These are phyloP conservation scores for Candida tallmaniae DNA, from an alignment of 805 yeast species.

Conservation along the genomic window DNA sequence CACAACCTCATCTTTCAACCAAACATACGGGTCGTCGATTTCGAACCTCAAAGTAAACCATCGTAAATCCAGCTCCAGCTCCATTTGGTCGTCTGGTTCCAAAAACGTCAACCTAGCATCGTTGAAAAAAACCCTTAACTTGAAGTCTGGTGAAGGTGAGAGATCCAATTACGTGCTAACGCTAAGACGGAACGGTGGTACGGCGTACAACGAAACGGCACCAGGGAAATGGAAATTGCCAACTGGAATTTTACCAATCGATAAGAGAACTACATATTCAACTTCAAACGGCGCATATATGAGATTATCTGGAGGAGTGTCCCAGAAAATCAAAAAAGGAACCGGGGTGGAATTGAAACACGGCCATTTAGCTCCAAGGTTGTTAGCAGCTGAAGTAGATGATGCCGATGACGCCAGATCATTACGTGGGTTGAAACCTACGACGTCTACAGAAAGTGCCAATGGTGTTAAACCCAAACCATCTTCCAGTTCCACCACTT, in stretches of 20 bases:
- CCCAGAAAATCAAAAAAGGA: slow-evolving; percentile 27
- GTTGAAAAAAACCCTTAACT: slow-evolving; percentile 29
- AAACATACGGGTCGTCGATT: background rate
- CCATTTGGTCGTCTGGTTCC: slow-evolving; percentile 29
- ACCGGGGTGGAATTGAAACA: slow-evolving; percentile 55
- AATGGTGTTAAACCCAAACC: slow-evolving; percentile 5
- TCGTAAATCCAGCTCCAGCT: slow-evolving; percentile 25
- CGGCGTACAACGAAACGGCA: slow-evolving; percentile 44
- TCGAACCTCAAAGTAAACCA: slow-evolving; percentile 3
- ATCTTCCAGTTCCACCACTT: slow-evolving; percentile 5
- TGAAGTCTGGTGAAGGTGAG: slow-evolving; percentile 48
- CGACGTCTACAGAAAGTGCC: slow-evolving; percentile 1
- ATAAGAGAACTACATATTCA: slow-evolving; percentile 23
- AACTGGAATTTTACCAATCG: slow-evolving; percentile 49
- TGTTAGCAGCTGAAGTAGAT: slow-evolving; percentile 73
- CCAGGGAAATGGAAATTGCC: slow-evolving; percentile 50
- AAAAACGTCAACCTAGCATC: slow-evolving; percentile 35
- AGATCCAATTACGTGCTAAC: slow-evolving; percentile 46
- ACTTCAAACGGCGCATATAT: slow-evolving; percentile 24
- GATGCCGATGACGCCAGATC: slow-evolving; percentile 43
- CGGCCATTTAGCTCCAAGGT: slow-evolving; percentile 58
- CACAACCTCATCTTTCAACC: background rate
- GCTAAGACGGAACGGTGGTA: slow-evolving; percentile 41
- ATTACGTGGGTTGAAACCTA: background rate
- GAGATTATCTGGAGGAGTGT: slow-evolving; percentile 21